These are phyloP conservation scores for Ascocoryne sarcoides DNA, from an alignment of 2,329 filamentous ascomycete genomes.

Conservation along the genomic window DNA sequence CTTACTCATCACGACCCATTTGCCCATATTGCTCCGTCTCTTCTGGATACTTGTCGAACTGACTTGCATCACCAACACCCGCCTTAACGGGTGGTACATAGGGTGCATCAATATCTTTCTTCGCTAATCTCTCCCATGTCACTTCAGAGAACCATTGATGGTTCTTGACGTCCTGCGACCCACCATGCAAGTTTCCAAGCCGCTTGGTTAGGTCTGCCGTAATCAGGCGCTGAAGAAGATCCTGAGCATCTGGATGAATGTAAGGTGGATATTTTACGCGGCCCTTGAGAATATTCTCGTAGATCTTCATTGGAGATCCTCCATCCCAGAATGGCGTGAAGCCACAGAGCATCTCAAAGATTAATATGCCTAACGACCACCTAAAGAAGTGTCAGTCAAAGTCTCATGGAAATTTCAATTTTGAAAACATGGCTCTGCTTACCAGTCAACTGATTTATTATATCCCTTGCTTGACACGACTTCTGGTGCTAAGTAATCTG, in stretches of 20 bases:
- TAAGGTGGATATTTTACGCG: constrained; percentile 96
- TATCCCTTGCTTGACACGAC: constrained; percentile 99
- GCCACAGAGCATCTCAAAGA: constrained; percentile 98
- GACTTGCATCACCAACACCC: constrained; percentile 87
- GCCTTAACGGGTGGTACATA: constrained; percentile 95
- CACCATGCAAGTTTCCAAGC: constrained; percentile 86
- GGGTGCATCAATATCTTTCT: constrained; percentile 96
- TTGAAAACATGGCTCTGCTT: constrained; percentile 35
- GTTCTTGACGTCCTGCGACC: constrained; percentile 85
- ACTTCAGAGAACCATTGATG: constrained; percentile 97
- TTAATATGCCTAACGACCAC: constrained; percentile 97
- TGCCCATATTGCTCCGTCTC: constrained; percentile 88
- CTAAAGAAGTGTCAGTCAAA: constrained; percentile 37
- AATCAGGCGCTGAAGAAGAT: constrained; percentile 86
- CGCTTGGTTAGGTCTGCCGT: constrained; percentile 92
- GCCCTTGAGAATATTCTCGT: constrained; percentile 96
- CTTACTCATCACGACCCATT: constrained; percentile 76
- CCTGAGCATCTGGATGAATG: constrained; percentile 87
- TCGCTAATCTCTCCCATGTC: constrained; percentile 87
- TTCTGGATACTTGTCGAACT: constrained; percentile 97
- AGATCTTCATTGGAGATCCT: constrained; percentile 97
- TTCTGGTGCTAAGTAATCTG: constrained; percentile 94
- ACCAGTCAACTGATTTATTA: constrained; percentile 99
- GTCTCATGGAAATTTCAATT: too few species aligned
- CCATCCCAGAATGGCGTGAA: constrained; percentile 99